Conservation (phyloP, 2,329 filamentous ascomycete species). For the Fragosphaeria purpurea region DNA sequence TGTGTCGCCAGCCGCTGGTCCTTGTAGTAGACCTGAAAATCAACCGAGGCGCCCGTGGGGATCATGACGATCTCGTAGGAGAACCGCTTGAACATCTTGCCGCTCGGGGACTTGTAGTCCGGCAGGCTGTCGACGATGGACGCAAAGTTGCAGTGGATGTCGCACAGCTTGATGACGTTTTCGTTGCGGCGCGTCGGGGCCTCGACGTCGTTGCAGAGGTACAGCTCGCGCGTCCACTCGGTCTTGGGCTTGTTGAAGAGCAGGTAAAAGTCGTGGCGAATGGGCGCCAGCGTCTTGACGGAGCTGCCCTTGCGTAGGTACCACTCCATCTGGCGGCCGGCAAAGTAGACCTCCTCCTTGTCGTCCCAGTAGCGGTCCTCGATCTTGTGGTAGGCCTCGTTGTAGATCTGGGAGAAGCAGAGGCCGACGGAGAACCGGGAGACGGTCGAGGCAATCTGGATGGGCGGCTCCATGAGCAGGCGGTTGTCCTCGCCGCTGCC, state of each 20-base stretch:
- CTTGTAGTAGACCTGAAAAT: slow-evolving; percentile 7
- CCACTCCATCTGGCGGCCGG: slow-evolving; percentile 9
- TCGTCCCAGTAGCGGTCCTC: slow-evolving; percentile 9
- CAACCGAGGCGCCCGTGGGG: slow-evolving; percentile 7
- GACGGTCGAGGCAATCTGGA: slow-evolving; percentile 9
- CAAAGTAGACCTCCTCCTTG: slow-evolving; percentile 7
- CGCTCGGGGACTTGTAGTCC: slow-evolving; percentile 4
- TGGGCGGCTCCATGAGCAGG: slow-evolving; percentile 3
- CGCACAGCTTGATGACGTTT: slow-evolving; percentile 7
- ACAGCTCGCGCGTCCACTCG: slow-evolving; percentile 9
- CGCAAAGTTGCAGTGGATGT: slow-evolving; percentile 8
- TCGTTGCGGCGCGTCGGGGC: slow-evolving; percentile 2
- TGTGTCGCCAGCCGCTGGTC: slow-evolving; percentile 5
- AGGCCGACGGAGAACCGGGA: slow-evolving; percentile 8
- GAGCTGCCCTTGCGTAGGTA: slow-evolving; percentile 9
- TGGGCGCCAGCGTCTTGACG: slow-evolving; percentile 6
- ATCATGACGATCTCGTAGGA: slow-evolving; percentile 9
- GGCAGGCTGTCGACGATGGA: slow-evolving; percentile 8
- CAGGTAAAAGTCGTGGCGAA: slow-evolving; percentile 9
- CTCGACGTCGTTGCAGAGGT: slow-evolving; percentile 6
- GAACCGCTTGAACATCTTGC: slow-evolving; percentile 5
- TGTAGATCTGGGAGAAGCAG: slow-evolving; percentile 5
- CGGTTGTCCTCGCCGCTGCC: slow-evolving; percentile 1
- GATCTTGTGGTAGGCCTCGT: not conserved
- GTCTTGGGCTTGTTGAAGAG: slow-evolving; percentile 3